Evolutionary conservation across 306 rosid genomes (phyloP), one percentile per base, ranked within the genome.

Genomic region (Vigna hirtella): DNA sequence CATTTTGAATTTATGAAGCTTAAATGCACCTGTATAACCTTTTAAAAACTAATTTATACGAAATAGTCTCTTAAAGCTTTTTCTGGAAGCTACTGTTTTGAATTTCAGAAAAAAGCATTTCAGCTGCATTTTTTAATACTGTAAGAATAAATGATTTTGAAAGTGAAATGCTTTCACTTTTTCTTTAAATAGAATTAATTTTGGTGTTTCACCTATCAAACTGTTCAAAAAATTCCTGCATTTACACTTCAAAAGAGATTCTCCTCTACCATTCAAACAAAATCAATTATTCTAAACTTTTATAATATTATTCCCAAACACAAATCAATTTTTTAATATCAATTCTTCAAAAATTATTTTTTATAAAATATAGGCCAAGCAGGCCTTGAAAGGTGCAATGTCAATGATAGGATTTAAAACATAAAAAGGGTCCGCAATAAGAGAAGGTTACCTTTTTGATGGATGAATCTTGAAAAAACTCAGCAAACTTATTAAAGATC

Each of bases 381-480:
- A 6, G 15, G 79, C 15, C 52, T 59, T 69, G 49, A 47, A 65
- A 68, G 77, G 13, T 10, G 32, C 18, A 36, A 20, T 51, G 61
- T 48, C 15, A 57, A 38, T 48, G 36, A 76, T 45, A 77, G 45
- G 79, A 56, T 47, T 15, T 66, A 66, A 56, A 57, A 67, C 32
- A 57, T 36, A 67, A 30, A 81, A 71, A 38, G 68, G 40, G 18
- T 55, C 18, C 48, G 1, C 34, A 49, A 22, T 65, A 73, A 86
- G 55, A 48, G 76, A 81, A 38, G 7, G 65, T 71, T 28, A 95
- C 99, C 99, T 95, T 95, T 86, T 88, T 89, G 6, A 95, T 91
- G 65, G 86, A 84, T 14, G 89, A 86, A 59, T 95, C 96, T 76
- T 89, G 81, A 20, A 95, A 95, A 82, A 95, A 95, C 0, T 96